Percentiles rank a stretch among this genome's conserved stretches.
Evolutionary conservation across 2,329 filamentous ascomycete species (phyloP).

Genomic region (Penicillium sclerotiorum): DNA sequence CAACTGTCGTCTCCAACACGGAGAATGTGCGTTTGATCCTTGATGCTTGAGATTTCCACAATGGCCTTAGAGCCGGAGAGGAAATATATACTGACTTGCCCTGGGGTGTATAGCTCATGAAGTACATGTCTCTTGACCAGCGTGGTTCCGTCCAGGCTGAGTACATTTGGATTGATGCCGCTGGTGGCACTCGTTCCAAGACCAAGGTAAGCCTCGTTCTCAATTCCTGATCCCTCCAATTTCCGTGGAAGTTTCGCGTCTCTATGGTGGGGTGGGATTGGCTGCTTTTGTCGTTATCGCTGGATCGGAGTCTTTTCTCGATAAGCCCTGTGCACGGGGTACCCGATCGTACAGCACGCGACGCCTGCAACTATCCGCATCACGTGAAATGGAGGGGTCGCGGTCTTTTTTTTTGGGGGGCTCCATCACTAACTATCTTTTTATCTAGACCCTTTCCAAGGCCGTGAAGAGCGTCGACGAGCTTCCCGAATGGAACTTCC

Average conservation of each 20-base stretch:
- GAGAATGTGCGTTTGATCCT: constrained; percentile 47
- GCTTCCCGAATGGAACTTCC: constrained; percentile 78
- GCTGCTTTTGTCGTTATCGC: constrained; percentile 5
- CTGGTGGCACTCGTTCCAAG: constrained; percentile 86
- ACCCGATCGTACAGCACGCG: constrained; percentile 18
- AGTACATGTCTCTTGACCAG: constrained; percentile 90
- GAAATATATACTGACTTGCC: constrained; percentile 46
- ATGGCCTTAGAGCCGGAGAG: constrained; percentile 32
- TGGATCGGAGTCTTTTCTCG: constrained; percentile 7
- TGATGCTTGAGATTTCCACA: constrained; percentile 33
- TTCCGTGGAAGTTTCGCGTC: too few relatives aligned
- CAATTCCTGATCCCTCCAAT: constrained; percentile 2
- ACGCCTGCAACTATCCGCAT: constrained; percentile 30
- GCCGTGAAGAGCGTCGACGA: constrained; percentile 62
- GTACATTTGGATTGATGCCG: constrained; percentile 93
- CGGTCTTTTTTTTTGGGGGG: neutral
- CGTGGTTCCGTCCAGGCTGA: constrained; percentile 87
- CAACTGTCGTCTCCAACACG: constrained; percentile 50
- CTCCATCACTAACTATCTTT: constrained; percentile 12
- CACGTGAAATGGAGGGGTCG: constrained; percentile 29
- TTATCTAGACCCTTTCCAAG: constrained; percentile 62
- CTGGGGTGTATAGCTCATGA: constrained; percentile 68
- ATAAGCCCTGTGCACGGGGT: constrained; percentile 34
- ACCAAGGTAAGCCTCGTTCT: constrained; percentile 73
- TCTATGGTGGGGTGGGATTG: constrained; percentile 7